These are phyloP conservation scores for Colletotrichum sp. DNA, from an alignment of 2,329 filamentous ascomycete genomes.

Conservation along the genomic window DNA sequence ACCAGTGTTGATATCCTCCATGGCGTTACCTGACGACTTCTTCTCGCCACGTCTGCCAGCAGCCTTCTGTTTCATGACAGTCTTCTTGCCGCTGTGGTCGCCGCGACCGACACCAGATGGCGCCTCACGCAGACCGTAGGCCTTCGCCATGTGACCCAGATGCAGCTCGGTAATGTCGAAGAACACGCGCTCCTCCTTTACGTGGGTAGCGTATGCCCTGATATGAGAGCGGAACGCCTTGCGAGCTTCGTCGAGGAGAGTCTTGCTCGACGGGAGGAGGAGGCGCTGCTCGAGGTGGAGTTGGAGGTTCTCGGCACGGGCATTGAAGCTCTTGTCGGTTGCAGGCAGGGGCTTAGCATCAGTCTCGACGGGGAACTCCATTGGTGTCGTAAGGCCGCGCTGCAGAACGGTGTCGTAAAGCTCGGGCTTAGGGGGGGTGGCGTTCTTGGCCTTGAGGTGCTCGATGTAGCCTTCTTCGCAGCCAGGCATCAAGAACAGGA, in stretches of 20 bases:
- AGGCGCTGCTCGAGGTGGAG: slow-evolving; percentile 66
- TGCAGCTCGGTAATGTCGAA: slow-evolving; percentile 95
- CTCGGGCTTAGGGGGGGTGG: slow-evolving; percentile 53
- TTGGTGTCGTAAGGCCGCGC: slow-evolving; percentile 66
- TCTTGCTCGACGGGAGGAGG: slow-evolving; percentile 49
- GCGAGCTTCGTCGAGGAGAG: slow-evolving; percentile 78
- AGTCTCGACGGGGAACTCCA: slow-evolving; percentile 75
- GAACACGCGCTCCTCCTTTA: slow-evolving; percentile 80
- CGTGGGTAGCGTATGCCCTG: slow-evolving; percentile 92
- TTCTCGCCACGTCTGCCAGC: slow-evolving; percentile 17
- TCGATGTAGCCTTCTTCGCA: slow-evolving; percentile 90
- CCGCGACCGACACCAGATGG: slow-evolving; percentile 79
- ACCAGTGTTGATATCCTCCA: slow-evolving; percentile 30
- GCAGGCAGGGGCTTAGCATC: slow-evolving; percentile 51
- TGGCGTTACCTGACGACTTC: slow-evolving; percentile 24
- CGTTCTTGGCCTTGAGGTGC: slow-evolving; percentile 58
- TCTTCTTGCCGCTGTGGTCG: slow-evolving; percentile 51
- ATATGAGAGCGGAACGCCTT: slow-evolving; percentile 92
- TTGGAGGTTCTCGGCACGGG: slow-evolving; percentile 60
- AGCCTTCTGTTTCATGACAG: slow-evolving; percentile 36
- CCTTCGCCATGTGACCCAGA: slow-evolving; percentile 91
- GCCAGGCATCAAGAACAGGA: slow-evolving; percentile 89
- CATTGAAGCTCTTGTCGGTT: slow-evolving; percentile 47
- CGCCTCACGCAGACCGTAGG: slow-evolving; percentile 87
- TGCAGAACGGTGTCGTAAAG: slow-evolving; percentile 64